A percentile compares a stretch with the other conserved stretches of the same genome.
These are phyloP conservation scores for Suillus weaverae DNA, from an alignment of 768 basidiomycete species.

Conservation along the genomic window DNA sequence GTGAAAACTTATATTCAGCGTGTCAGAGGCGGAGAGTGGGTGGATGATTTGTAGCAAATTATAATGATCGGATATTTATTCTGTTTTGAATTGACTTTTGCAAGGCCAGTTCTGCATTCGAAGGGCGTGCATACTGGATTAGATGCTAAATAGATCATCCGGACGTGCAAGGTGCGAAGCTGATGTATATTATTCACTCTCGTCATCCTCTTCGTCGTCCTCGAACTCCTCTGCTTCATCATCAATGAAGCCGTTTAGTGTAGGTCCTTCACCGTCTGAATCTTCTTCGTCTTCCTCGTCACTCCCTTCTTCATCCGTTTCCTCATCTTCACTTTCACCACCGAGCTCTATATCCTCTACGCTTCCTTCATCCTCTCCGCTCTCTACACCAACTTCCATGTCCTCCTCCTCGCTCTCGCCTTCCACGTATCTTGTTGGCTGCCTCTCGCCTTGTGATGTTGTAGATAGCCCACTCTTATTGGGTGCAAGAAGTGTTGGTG, in stretches of 20 bases:
- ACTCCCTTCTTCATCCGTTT: constrained; percentile 44
- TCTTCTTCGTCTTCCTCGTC: constrained; percentile 43
- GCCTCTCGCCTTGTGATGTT: constrained; percentile 38
- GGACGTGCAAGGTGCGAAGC: neutral
- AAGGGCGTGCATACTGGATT: constrained; percentile 1
- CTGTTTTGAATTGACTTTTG: constrained; percentile 2
- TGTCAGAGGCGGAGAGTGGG: constrained; percentile 65
- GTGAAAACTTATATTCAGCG: constrained; percentile 63
- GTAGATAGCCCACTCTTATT: constrained; percentile 37
- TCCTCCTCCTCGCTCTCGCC: constrained; percentile 74
- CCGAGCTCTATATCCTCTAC: constrained; percentile 79
- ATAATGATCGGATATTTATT: constrained; percentile 16
- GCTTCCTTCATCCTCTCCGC: constrained; percentile 68
- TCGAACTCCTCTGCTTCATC: constrained; percentile 61
- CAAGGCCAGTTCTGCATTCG: neutral
- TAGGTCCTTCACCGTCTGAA: constrained; percentile 40
- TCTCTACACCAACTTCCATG: constrained; percentile 56
- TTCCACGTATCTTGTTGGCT: constrained; percentile 64
- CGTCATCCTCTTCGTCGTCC: constrained; percentile 51
- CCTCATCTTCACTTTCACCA: constrained; percentile 56
- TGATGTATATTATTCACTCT: constrained; percentile 42
- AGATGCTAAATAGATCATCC: neutral
- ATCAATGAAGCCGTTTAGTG: constrained; percentile 54
- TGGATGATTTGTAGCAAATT: constrained; percentile 54
- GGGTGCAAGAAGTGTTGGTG: constrained; percentile 54